Base-by-base conservation (phyloP, 2,329 filamentous ascomycete genomes). In the Cercospora brassicicola region DNA sequence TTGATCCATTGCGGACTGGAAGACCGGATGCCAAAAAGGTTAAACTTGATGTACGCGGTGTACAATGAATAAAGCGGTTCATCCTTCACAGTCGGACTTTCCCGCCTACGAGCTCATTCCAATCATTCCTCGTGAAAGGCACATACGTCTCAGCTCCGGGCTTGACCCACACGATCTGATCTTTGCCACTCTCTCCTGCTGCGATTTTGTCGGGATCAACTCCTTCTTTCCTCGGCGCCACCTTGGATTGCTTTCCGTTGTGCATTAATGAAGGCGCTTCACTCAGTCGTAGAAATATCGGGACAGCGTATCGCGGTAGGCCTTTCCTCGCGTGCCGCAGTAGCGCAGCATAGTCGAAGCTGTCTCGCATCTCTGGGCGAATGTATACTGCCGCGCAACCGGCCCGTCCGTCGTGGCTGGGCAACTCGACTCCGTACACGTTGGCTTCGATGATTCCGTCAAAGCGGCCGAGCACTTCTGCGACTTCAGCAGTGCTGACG, bases 191-290 rank as follows among this genome's bases (percentile, higher is more conserved):
- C 9, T 77, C 75, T 8, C 82, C 83, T 68, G 84, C 82, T 13
- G 76, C 80, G 18, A 84, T 77, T 66, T 82, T 82, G 4, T 76
- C 76, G 3, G 87, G 85, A 76, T 91, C 86, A 13, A 91, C 85
- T 0, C 90, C 90, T 70, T 91, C 89, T 56, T 86, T 85, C 73
- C 89, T 84, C 56, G 93, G 80, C 0, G 88, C 88, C 1, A 89
- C 85, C 77, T 94, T 94, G 76, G 92, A 91, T 79, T 93, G 91
- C 80, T 94, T 94, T 77, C 92, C 90, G 73, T 93, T 94, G 76
- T 91, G 89, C 73, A 88, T 90, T 5, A 89, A 86, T 28, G 84
- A 86, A 39, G 72, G 75, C 39, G 81, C 81, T 51, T 84, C 80
- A 23, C 91, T 84, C 18, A 92, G 78, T 0, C 91, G 83, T 51